Conservation (phyloP, 2,329 filamentous ascomycete genomes). For the Alternaria angustiovoidea region DNA sequence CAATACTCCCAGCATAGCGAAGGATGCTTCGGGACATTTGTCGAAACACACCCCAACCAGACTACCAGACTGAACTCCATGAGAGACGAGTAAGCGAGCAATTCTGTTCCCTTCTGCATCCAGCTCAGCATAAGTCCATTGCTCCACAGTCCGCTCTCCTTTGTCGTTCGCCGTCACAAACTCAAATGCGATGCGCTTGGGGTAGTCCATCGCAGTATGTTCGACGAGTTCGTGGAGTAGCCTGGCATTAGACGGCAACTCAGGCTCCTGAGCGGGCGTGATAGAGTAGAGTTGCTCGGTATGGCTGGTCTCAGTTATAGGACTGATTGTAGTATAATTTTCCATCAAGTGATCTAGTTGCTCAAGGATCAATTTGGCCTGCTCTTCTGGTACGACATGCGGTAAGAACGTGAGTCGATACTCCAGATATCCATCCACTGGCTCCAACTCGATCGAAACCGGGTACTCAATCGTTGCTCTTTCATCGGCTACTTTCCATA, state of each 20-base stretch:
- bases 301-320: constrained; percentile 51
- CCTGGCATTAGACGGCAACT: constrained; percentile 64
- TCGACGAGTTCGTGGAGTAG: constrained; percentile 85
- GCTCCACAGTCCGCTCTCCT: constrained; percentile 55
- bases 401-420: constrained; percentile 73
- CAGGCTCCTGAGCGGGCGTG: constrained; percentile 65
- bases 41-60: constrained; percentile 82
- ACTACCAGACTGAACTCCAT: constrained; percentile 62
- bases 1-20: constrained; percentile 80
- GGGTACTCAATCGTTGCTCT: constrained; percentile 77
- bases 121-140: constrained; percentile 80
- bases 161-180: constrained; percentile 70
- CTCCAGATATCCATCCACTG: constrained; percentile 59
- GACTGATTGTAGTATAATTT: constrained; percentile 56
- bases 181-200: constrained; percentile 74
- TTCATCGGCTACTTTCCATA: constrained; percentile 72
- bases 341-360: constrained; percentile 76
- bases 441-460: constrained; percentile 81
- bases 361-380: constrained; percentile 70
- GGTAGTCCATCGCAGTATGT: constrained; percentile 61
- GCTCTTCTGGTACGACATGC: constrained; percentile 71
- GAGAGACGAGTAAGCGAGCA: constrained; percentile 67
- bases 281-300: constrained; percentile 66
- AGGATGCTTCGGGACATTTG: constrained; percentile 85
- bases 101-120: constrained; percentile 75